Evolutionary conservation across 1,284 basidiomycete species (phyloP).

Genomic region (Irpex sp.): DNA sequence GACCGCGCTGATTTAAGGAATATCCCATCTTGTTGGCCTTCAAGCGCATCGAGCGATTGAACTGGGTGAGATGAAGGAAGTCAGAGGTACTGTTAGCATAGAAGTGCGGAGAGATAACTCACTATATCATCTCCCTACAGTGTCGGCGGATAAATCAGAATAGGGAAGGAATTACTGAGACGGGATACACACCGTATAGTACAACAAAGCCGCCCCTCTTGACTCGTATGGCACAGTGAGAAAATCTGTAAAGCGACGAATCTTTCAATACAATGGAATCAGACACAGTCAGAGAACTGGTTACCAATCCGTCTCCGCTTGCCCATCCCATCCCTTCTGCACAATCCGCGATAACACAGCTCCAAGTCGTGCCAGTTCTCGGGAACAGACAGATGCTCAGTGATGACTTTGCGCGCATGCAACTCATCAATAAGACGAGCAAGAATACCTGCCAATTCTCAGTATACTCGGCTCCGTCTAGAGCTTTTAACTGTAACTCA

Average conservation of each 20-base stretch:
- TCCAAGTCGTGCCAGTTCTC: slow-evolving; percentile 67
- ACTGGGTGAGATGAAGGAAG: slow-evolving; percentile 43
- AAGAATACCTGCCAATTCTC: neutral
- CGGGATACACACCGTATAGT: slow-evolving; percentile 69
- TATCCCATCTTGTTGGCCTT: slow-evolving; percentile 83
- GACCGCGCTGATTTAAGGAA: slow-evolving; percentile 82
- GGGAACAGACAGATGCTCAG: slow-evolving; percentile 74
- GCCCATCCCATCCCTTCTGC: slow-evolving; percentile 34
- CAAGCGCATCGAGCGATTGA: slow-evolving; percentile 84
- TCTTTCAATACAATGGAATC: neutral
- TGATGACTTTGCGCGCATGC: slow-evolving; percentile 58
- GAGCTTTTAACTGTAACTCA: slow-evolving; percentile 20
- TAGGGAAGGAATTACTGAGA: neutral
- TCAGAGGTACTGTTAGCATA: neutral
- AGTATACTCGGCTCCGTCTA: neutral
- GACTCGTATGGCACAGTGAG: slow-evolving; percentile 74
- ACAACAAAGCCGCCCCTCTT: slow-evolving; percentile 81
- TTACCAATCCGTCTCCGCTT: slow-evolving; percentile 72
- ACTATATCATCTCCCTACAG: slow-evolving; percentile 79
- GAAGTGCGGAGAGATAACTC: slow-evolving; percentile 22
- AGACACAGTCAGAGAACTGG: slow-evolving; percentile 8
- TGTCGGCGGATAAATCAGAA: slow-evolving; percentile 14
- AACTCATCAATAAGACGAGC: slow-evolving; percentile 51
- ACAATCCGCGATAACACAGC: slow-evolving; percentile 78
- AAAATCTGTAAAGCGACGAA: slow-evolving; percentile 42